These are phyloP conservation scores for Kondoa subrosea DNA, from an alignment of 768 basidiomycete genomes.

Conservation along the genomic window DNA sequence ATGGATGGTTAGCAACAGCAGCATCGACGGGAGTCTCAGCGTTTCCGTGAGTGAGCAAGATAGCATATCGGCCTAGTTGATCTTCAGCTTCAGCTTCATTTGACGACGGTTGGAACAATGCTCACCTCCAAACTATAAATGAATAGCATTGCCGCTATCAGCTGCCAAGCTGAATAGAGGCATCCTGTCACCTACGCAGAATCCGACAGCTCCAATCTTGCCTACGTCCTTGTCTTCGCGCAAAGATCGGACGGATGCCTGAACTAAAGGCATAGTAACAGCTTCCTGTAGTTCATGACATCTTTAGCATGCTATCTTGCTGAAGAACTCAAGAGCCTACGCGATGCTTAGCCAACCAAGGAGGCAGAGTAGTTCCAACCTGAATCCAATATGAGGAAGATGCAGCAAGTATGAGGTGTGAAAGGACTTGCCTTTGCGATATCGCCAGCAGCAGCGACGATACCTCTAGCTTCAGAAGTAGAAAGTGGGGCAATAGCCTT, in stretches of 20 bases:
- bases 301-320: too few relatives aligned
- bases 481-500: neutral
- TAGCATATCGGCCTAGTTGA: conserved; percentile 13
- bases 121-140: too few relatives aligned
- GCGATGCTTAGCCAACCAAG: conserved; percentile 18
- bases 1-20: conserved; percentile 32
- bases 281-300: too few relatives aligned
- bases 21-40: conserved; percentile 15
- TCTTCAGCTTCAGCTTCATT: conserved; percentile 1
- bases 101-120: conserved; percentile 23
- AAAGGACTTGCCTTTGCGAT: conserved; percentile 29
- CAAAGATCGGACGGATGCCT: conserved; percentile 30
- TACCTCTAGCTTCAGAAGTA: conserved; percentile 23
- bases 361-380: neutral
- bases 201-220: conserved; percentile 32
- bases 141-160: too few relatives aligned
- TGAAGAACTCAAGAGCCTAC: too few relatives aligned
- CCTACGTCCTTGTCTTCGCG: conserved; percentile 28
- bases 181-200: conserved; percentile 32
- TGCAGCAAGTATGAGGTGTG: conserved; percentile 2
- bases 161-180: neutral
- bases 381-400: neutral
- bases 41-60: conserved; percentile 4
- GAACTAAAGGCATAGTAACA: conserved; percentile 30
- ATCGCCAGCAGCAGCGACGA: conserved; percentile 30